A percentile compares a stretch with the other conserved stretches of the same genome.
Conservation (phyloP, 2,329 filamentous ascomycete genomes). For the Tolypocladium album region DNA sequence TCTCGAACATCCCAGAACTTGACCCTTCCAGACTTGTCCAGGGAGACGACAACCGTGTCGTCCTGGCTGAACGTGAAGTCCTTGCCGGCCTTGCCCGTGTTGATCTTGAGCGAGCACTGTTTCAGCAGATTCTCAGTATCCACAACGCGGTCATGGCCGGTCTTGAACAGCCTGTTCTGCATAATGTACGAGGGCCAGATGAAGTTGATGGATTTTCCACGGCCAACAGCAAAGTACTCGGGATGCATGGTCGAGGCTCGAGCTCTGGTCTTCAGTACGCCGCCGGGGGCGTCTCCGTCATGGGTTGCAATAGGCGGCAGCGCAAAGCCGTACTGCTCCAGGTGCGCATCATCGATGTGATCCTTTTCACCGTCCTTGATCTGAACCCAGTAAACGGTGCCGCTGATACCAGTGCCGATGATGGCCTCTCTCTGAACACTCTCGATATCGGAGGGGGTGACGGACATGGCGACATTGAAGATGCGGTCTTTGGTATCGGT, state of each 20-base stretch:
- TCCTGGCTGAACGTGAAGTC: slow-evolving; percentile 98
- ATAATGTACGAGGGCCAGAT: slow-evolving; percentile 59
- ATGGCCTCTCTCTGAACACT: slow-evolving; percentile 63
- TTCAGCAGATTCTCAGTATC: slow-evolving; percentile 81
- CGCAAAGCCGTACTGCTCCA: slow-evolving; percentile 78
- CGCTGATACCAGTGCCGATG: slow-evolving; percentile 86
- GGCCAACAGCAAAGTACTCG: slow-evolving; percentile 89
- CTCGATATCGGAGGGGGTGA: slow-evolving; percentile 46
- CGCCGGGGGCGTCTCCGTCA: slow-evolving; percentile 84
- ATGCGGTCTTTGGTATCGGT: slow-evolving; percentile 85
- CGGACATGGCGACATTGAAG: slow-evolving; percentile 83
- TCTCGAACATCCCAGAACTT: slow-evolving; percentile 97
- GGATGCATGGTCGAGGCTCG: slow-evolving; percentile 82
- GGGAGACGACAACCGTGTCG: slow-evolving; percentile 83
- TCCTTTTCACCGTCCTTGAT: slow-evolving; percentile 70
- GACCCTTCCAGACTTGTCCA: slow-evolving; percentile 92
- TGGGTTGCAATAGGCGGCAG: slow-evolving; percentile 78
- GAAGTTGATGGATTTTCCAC: slow-evolving; percentile 92
- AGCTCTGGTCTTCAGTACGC: slow-evolving; percentile 89
- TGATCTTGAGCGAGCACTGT: slow-evolving; percentile 84
- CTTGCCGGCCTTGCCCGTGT: slow-evolving; percentile 95
- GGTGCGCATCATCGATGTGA: slow-evolving; percentile 63
- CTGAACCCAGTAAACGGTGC: slow-evolving; percentile 91
- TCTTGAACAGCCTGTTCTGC: slow-evolving; percentile 52
- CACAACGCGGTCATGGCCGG: slow-evolving; percentile 56